These are phyloP conservation scores for Cryptococcus sp. DNA, from an alignment of 1,284 basidiomycete species.

Conservation along the genomic window DNA sequence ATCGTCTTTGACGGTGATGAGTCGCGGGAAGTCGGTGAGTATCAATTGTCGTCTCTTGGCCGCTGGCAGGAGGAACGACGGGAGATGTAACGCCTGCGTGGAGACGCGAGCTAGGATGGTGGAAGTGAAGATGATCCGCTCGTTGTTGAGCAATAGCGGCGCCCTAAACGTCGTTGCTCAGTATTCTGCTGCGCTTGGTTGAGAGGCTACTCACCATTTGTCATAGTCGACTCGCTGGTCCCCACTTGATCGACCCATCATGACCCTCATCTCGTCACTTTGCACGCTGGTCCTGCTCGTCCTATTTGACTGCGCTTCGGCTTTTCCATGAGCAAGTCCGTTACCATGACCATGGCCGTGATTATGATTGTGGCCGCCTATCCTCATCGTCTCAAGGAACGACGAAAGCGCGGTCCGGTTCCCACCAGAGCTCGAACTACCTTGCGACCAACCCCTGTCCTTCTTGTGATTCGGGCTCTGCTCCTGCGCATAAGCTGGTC, in stretches of 20 bases:
- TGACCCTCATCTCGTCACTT: conserved; percentile 22
- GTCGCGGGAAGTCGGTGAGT: conserved; percentile 58
- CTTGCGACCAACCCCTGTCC: conserved; percentile 27
- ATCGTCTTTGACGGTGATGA: conserved; percentile 59
- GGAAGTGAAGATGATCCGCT: conserved; percentile 50
- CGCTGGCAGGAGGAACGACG: conserved; percentile 48
- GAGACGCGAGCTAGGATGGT: conserved; percentile 49
- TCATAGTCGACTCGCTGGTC: conserved; percentile 4
- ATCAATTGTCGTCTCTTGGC: conserved; percentile 55
- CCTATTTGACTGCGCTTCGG: conserved; percentile 12
- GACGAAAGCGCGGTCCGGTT: conserved; percentile 36
- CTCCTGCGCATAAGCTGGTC: conserved; percentile 35
- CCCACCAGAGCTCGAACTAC: conserved; percentile 38
- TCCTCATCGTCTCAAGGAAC: conserved; percentile 42
- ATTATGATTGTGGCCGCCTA: conserved; percentile 11
- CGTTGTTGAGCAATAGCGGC: conserved; percentile 47
- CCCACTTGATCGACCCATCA: conserved; percentile 13
- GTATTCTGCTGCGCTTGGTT: not conserved
- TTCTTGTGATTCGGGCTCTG: conserved; percentile 14
- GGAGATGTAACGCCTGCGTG: conserved; percentile 38
- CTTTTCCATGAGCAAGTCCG: not conserved
- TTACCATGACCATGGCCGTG: conserved; percentile 4
- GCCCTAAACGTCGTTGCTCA: conserved; percentile 18
- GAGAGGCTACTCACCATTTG: conserved; percentile 27
- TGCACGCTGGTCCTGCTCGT: conserved; percentile 27